Percentiles rank a stretch among this genome's conserved stretches.
These are phyloP conservation scores for Venturia effusa DNA, from an alignment of 2,329 filamentous ascomycete genomes.

Conservation along the genomic window DNA sequence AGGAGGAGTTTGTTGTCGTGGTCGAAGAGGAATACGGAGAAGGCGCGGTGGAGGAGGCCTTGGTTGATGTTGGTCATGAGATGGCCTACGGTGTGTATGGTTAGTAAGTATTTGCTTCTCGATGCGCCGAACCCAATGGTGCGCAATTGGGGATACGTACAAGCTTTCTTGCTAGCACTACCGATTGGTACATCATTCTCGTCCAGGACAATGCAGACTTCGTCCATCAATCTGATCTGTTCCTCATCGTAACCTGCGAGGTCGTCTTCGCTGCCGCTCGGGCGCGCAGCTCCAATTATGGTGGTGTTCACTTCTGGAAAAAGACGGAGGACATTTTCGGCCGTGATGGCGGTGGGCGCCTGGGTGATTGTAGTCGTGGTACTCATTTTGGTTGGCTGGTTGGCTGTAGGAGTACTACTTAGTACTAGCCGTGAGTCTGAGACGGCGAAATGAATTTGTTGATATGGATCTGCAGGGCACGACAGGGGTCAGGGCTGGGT, in stretches of 20 bases:
- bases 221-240: slow-evolving; percentile 96
- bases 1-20: slow-evolving; percentile 83
- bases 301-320: slow-evolving; percentile 70
- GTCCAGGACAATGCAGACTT: slow-evolving; percentile 94
- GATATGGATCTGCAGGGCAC: not conserved
- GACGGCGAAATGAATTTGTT: not conserved
- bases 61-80: slow-evolving; percentile 98
- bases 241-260: slow-evolving; percentile 91
- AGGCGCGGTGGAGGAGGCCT: slow-evolving; percentile 90
- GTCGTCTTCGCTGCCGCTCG: slow-evolving; percentile 48
- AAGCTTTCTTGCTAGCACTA: slow-evolving; percentile 95
- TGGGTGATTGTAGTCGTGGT: slow-evolving; percentile 13
- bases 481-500: not conserved
- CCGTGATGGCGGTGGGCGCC: slow-evolving; percentile 56
- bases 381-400: slow-evolving; percentile 1
- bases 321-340: slow-evolving; percentile 73
- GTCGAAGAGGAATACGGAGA: slow-evolving; percentile 97
- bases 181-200: slow-evolving; percentile 88
- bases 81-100: slow-evolving; percentile 58
- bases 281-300: slow-evolving; percentile 50
- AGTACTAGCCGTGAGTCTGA: not conserved
- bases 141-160: slow-evolving; percentile 41
- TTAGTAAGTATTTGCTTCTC: slow-evolving; percentile 13
- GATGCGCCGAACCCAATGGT: not conserved
- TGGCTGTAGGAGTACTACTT: slow-evolving; percentile 12